Base-by-base conservation (phyloP, 306 rosid species). In the Ceratonia siliqua region DNA sequence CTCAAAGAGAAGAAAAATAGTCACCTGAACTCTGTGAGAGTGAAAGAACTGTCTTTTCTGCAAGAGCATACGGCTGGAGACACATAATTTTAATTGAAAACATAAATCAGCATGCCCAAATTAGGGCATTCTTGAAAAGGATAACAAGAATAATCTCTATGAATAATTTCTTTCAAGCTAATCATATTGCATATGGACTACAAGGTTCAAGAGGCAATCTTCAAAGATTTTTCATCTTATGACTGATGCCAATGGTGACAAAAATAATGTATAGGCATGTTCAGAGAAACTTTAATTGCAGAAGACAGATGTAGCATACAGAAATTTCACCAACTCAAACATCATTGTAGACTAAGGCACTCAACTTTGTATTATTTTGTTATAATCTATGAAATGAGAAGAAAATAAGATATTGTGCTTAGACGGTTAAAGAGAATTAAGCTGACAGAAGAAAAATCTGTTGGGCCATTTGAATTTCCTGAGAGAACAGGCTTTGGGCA, bases 1-100 rank as follows among this genome's bases (percentile, higher is more conserved):
- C 21, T 73, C 53, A 64, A 27, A 63, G 61, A 45, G 48, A 55
- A 74, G 75, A 70, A 73, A 66, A 45, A 38, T 63, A 76, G 76
- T 79, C 79, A 92, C 99, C 99, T 94, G 99, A 82, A 94, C 99
- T 80, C 99, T 87, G 73, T 94, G 99, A 28, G 99, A 94, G 84
- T 94, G 99, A 89, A 88, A 94, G 85, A 94, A 94, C 82, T 87
- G 97, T 78, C 99, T 89, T 78, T 94, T 94, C 88, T 90, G 99
- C 81, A 94, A 85, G 66, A 94, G 93, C 82, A 86, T 72, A 42
- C 95, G 97, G 82, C 95, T 94, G 93, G 61, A 74, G 39, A 84
- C 75, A 77, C 49, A 71, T 67, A 63, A 67, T 59, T 57, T 76
- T 46, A 67, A 65, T 32, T 15, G 62, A 7, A 75, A 78, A 75